These are phyloP conservation scores for Starmera pachycereana DNA, from an alignment of 805 yeast species.

Conservation along the genomic window DNA sequence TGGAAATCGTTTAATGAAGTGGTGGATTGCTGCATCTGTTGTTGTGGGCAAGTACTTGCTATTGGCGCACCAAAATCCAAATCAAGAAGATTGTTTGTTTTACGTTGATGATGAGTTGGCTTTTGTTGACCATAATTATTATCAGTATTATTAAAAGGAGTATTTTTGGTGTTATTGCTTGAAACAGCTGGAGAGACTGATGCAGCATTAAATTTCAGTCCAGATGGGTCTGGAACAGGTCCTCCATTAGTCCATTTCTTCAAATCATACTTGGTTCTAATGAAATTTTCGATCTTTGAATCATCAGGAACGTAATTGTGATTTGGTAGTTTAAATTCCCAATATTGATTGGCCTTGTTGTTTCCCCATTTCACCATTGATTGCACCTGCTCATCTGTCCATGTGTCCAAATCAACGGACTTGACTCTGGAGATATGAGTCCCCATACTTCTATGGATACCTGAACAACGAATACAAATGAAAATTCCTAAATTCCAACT, in stretches of 20 bases:
- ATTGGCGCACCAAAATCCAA: constrained; percentile 21
- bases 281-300: constrained; percentile 77
- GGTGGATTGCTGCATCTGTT: neutral
- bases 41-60: constrained; percentile 7
- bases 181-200: neutral
- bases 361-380: constrained; percentile 86
- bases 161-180: neutral
- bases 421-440: constrained; percentile 91
- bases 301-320: constrained; percentile 67
- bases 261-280: constrained; percentile 83
- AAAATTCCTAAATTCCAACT: constrained; percentile 93
- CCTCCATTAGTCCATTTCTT: constrained; percentile 73
- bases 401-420: constrained; percentile 88
- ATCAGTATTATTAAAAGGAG: constrained; percentile 1
- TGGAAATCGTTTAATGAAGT: neutral
- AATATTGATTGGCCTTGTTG: constrained; percentile 59
- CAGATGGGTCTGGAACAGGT: constrained; percentile 47
- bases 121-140: constrained; percentile 4
- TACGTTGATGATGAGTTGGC: constrained; percentile 5
- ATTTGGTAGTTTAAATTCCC: constrained; percentile 75
- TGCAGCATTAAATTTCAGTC: constrained; percentile 2
- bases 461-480: constrained; percentile 90
- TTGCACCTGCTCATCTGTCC: constrained; percentile 89
- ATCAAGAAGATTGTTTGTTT: constrained; percentile 16
- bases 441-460: constrained; percentile 91